Evolutionary conservation across 2,329 filamentous ascomycete species (phyloP).

Genomic region (Aspergillus pseudotamarii): DNA sequence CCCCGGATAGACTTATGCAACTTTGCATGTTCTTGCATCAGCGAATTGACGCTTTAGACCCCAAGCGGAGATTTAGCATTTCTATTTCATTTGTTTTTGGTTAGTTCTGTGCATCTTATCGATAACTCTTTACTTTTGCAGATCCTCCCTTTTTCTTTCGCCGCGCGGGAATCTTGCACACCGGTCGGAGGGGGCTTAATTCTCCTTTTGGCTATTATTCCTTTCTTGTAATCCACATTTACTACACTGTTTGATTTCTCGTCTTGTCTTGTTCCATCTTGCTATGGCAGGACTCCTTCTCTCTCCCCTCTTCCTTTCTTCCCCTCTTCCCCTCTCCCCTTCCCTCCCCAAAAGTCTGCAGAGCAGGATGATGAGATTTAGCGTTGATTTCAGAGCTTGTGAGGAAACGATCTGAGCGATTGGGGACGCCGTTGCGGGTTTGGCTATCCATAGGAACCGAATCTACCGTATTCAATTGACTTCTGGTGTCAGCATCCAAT

Average conservation of each 20-base stretch:
- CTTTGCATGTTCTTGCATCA: constrained; percentile 20
- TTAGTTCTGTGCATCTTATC: constrained; percentile 6
- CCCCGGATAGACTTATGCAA: constrained; percentile 16
- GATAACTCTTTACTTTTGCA: constrained; percentile 5
- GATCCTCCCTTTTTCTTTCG: constrained; percentile 2
- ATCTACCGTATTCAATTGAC: neutral
- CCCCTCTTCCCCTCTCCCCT: neutral
- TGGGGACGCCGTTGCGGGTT: constrained; percentile 1
- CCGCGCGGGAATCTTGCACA: neutral
- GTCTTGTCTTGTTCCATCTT: constrained; percentile 8
- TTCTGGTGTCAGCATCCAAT: neutral
- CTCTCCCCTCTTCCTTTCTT: neutral
- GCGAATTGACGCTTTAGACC: constrained; percentile 25
- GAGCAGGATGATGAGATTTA: constrained; percentile 16
- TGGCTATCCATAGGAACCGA: neutral
- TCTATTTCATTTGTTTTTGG: constrained; percentile 19
- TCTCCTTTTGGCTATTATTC: constrained; percentile 4
- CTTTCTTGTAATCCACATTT: constrained; percentile 17
- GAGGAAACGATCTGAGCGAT: constrained; percentile 18
- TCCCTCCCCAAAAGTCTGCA: constrained; percentile 9
- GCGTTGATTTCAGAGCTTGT: constrained; percentile 16
- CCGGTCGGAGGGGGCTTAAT: constrained; percentile 1
- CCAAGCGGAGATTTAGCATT: constrained; percentile 29
- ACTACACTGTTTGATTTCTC: constrained; percentile 4
- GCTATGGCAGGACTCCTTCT: neutral